Conservation (phyloP, 2,329 filamentous ascomycete species). For the Penicillium corylophilum region DNA sequence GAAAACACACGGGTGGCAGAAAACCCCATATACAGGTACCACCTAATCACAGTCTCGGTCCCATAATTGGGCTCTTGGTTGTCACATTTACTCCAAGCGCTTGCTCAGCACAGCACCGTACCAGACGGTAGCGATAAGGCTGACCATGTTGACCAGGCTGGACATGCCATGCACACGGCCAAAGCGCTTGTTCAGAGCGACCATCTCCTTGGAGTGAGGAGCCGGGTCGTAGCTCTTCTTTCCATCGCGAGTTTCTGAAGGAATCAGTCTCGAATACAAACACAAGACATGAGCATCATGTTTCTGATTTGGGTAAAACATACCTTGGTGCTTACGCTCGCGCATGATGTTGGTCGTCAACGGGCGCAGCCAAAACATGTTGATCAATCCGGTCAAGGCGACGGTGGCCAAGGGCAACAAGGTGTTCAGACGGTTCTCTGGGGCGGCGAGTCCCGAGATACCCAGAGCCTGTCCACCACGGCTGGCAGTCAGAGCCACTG, state of each 20-base stretch:
- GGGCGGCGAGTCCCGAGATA: conserved; percentile 46
- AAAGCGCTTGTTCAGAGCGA: conserved; percentile 74
- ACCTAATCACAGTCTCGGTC: background rate
- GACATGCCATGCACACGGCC: conserved; percentile 77
- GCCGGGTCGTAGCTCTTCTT: conserved; percentile 79
- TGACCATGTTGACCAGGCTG: conserved; percentile 72
- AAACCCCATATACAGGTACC: background rate
- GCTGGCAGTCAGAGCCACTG: conserved; percentile 78
- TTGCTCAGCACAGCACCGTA: conserved; percentile 76
- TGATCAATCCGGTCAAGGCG: conserved; percentile 68
- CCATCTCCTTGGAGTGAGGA: conserved; percentile 83
- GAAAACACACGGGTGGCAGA: background rate
- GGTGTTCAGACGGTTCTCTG: conserved; percentile 61
- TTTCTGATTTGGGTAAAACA: conserved; percentile 21
- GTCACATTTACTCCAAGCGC: conserved; percentile 46
- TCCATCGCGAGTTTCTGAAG: conserved; percentile 74
- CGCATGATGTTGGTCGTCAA: conserved; percentile 72
- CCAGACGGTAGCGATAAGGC: conserved; percentile 66
- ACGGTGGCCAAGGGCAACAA: conserved; percentile 68
- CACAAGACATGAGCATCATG: background rate
- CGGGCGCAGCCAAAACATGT: conserved; percentile 71
- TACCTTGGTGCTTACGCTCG: conserved; percentile 76
- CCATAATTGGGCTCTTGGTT: background rate
- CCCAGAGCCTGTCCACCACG: conserved; percentile 44
- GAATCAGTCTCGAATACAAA: conserved; percentile 8